These are phyloP conservation scores for Sapria himalayana DNA, from an alignment of 345 rosid genomes.

Conservation along the genomic window DNA sequence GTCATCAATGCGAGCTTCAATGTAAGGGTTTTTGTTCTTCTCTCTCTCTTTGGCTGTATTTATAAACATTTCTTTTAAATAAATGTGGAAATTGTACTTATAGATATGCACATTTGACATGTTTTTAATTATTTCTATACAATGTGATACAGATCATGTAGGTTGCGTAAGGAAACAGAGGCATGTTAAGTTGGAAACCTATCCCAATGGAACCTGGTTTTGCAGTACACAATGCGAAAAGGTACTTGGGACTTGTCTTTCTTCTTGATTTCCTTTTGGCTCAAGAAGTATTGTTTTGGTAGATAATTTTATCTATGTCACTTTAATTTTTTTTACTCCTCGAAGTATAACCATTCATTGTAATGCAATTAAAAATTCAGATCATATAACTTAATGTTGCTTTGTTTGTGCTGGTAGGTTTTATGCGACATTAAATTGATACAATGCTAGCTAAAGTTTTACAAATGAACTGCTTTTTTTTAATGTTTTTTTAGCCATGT, in stretches of 20 bases:
- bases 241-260: constrained; percentile 15
- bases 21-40: constrained; percentile 25
- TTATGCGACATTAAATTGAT: background rate
- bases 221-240: constrained; percentile 49
- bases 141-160: constrained; percentile 32
- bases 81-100: too few relatives aligned
- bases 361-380: too few relatives aligned
- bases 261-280: background rate
- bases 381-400: background rate
- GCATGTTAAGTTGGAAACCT: constrained; percentile 7
- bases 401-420: background rate
- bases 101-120: constrained; percentile 3
- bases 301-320: background rate
- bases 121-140: constrained; percentile 9
- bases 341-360: too few relatives aligned
- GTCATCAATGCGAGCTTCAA: constrained; percentile 47
- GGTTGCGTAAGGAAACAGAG: constrained; percentile 19
- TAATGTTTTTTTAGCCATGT: too few relatives aligned
- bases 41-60: background rate
- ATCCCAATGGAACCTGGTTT: constrained; percentile 26
- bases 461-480: too few relatives aligned
- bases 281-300: background rate
- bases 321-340: background rate
- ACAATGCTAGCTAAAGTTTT: too few relatives aligned
- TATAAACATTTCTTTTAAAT: too few relatives aligned